Conservation (phyloP, 1,139 yeast genomes). For the Debaryomycetaceae sp. region DNA sequence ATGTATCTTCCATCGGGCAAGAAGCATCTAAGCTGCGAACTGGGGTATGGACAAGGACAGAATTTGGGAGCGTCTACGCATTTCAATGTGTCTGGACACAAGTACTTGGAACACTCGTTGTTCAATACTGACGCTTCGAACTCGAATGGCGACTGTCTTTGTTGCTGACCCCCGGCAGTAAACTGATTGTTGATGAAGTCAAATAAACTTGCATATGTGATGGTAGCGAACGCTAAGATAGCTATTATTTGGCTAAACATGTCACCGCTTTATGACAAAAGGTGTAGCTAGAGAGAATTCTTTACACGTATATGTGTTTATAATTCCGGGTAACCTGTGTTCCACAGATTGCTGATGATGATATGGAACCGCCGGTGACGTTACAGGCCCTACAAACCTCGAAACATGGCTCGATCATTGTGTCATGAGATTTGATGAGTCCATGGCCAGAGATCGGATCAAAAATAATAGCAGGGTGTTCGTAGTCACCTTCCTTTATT, state of each 20-base stretch:
- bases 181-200: conserved; percentile 35
- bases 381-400: no score
- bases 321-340: background rate
- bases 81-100: conserved; percentile 77
- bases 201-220: conserved; percentile 24
- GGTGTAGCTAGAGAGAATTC: background rate
- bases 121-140: conserved; percentile 29
- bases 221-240: conserved; percentile 1
- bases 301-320: background rate
- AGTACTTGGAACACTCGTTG: conserved; percentile 58
- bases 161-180: conserved; percentile 13
- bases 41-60: conserved; percentile 91
- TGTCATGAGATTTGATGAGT: no score
- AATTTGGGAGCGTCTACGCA: conserved; percentile 69
- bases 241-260: background rate
- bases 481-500: no score
- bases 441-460: no score
- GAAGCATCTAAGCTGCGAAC: conserved; percentile 76
- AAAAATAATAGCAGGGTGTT: no score
- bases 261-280: background rate
- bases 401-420: no score
- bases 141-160: conserved; percentile 22
- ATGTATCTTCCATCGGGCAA: conserved; percentile 67
- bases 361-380: no score
- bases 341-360: background rate